Evolutionary conservation across 129 eudicot genomes (phyloP).

Genomic region (Erigeron canadensis): DNA sequence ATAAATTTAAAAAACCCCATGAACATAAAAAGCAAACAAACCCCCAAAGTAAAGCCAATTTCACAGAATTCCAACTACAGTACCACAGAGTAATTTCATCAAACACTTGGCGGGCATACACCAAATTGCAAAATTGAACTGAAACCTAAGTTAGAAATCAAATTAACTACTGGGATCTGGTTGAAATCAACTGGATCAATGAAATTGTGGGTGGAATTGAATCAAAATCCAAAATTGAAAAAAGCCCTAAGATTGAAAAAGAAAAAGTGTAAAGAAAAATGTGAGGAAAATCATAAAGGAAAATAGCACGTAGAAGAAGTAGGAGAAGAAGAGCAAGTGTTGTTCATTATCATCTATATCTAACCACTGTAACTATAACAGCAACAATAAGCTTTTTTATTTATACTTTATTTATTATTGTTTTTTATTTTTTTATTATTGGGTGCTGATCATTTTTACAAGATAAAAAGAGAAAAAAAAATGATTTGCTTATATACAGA

Average conservation of each 20-base stretch:
- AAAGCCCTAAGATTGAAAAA: constrained; percentile 28
- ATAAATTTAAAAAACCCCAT: not conserved
- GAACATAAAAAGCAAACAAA: not conserved
- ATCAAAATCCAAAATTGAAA: constrained; percentile 5
- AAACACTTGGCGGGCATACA: too few species aligned
- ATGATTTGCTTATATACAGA: not conserved
- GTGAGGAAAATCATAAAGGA: constrained; percentile 25
- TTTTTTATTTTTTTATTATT: not conserved
- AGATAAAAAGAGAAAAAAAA: too few species aligned
- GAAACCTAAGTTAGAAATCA: not conserved
- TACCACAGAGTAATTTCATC: too few species aligned
- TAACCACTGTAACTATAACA: constrained; percentile 17
- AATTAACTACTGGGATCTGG: constrained; percentile 27
- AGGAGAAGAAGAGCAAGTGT: constrained; percentile 18
- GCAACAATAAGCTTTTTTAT: constrained; percentile 24
- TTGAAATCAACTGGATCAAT: constrained; percentile 20
- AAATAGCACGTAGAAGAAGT: constrained; percentile 19
- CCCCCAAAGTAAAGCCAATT: constrained; percentile 6
- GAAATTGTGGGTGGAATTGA: constrained; percentile 18
- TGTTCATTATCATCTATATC: constrained; percentile 22
- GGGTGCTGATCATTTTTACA: constrained; percentile 16
- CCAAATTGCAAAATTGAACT: constrained; percentile 9
- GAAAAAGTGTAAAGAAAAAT: constrained; percentile 10
- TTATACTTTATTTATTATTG: not conserved
- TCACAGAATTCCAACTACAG: constrained; percentile 2